Conservation (phyloP, 2,329 filamentous ascomycete species). For the Paraconiothyrium brasiliense region DNA sequence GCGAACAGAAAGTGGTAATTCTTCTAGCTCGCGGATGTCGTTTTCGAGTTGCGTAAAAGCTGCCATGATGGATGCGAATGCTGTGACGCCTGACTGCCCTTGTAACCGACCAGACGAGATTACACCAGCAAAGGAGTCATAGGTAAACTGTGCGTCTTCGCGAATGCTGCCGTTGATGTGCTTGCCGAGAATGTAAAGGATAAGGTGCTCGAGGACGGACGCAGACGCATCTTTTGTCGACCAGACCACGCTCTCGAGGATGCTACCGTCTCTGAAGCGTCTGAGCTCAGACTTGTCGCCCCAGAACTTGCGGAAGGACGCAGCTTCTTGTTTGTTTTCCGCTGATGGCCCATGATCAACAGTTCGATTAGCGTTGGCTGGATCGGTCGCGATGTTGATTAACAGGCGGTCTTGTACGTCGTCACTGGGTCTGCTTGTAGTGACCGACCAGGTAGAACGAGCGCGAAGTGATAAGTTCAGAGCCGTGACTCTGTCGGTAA, state of each 20-base stretch:
- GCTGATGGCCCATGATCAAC: conserved; percentile 90
- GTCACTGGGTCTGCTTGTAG: conserved; percentile 33
- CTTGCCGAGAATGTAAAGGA: conserved; percentile 73
- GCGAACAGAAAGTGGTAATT: conserved; percentile 85
- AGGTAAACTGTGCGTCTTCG: conserved; percentile 57
- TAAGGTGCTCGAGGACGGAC: conserved; percentile 81
- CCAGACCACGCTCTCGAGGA: conserved; percentile 93
- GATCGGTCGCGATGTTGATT: conserved; percentile 77
- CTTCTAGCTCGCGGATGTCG: conserved; percentile 79
- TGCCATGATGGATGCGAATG: conserved; percentile 75
- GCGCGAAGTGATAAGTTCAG: conserved; percentile 57
- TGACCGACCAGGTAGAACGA: conserved; percentile 48
- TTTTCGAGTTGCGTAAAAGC: conserved; percentile 78
- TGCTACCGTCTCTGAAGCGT: conserved; percentile 94
- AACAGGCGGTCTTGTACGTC: conserved; percentile 56
- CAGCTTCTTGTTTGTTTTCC: conserved; percentile 84
- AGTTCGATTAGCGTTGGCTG: conserved; percentile 74
- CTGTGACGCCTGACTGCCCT: conserved; percentile 52
- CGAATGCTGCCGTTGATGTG: conserved; percentile 72
- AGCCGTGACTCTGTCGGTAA: conserved; percentile 77
- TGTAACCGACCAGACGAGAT: conserved; percentile 50
- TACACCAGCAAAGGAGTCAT: conserved; percentile 57
- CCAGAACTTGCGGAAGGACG: conserved; percentile 90
- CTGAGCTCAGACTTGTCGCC: conserved; percentile 91
- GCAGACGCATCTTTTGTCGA: conserved; percentile 65